Conservation (phyloP, 345 rosid genomes). For the Geranium brycei region DNA sequence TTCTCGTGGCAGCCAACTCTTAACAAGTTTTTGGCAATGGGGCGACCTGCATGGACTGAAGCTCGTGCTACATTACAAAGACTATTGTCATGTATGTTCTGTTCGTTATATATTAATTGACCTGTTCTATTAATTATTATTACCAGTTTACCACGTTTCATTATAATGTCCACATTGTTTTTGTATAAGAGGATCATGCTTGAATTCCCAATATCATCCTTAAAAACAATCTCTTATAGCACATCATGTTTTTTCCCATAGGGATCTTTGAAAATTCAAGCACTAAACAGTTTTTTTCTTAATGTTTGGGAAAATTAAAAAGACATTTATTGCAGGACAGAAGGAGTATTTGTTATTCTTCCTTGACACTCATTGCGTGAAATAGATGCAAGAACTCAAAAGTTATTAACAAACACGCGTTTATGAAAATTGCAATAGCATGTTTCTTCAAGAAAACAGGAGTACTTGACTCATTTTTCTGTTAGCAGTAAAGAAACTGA, state of each 20-base stretch:
- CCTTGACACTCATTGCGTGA: no score
- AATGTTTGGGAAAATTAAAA: neutral
- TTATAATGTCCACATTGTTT: neutral
- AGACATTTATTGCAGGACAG: no score
- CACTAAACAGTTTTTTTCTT: neutral
- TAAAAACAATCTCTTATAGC: neutral
- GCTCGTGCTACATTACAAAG: slow-evolving; percentile 80
- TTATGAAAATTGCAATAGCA: no score
- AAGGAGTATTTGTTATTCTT: no score
- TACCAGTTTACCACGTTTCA: neutral
- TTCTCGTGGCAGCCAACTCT: slow-evolving; percentile 53
- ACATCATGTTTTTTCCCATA: neutral
- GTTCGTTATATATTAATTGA: neutral
- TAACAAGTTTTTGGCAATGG: slow-evolving; percentile 71
- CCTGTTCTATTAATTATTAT: neutral
- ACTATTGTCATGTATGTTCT: slow-evolving; percentile 53
- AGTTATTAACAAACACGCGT: no score
- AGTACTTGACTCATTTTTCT: neutral
- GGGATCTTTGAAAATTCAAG: neutral
- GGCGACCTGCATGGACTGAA: slow-evolving; percentile 92
- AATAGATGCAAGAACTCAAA: no score
- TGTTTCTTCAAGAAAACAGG: neutral
- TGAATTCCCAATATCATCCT: neutral
- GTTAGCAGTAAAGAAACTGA: neutral
- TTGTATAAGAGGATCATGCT: neutral